These are phyloP conservation scores for Solanum hybrid DNA, from an alignment of 305 asterid genomes.

Conservation along the genomic window DNA sequence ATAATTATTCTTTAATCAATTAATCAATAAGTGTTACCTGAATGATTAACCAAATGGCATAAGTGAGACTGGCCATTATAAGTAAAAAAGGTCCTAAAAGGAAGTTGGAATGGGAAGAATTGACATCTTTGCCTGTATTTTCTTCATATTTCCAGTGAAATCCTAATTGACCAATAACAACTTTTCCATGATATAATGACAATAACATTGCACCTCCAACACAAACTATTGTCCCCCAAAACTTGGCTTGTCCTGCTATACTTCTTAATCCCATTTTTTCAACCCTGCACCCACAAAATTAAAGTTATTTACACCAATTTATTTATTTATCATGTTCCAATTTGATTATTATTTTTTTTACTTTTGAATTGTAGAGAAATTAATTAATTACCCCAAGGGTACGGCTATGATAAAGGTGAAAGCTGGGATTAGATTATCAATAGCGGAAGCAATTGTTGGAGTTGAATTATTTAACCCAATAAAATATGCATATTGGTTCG, in stretches of 20 bases:
- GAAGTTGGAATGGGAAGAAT: slow-evolving; percentile 25
- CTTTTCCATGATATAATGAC: slow-evolving; percentile 56
- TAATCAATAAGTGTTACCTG: slow-evolving; percentile 31
- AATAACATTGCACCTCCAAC: slow-evolving; percentile 73
- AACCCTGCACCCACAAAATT: slow-evolving; percentile 19
- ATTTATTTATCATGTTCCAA: background rate
- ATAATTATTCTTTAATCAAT: background rate
- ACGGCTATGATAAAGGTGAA: slow-evolving; percentile 65
- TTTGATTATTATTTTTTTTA: background rate
- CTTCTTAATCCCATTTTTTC: slow-evolving; percentile 49
- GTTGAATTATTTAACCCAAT: slow-evolving; percentile 70
- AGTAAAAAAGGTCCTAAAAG: slow-evolving; percentile 58
- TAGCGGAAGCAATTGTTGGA: slow-evolving; percentile 80
- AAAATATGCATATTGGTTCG: slow-evolving; percentile 66
- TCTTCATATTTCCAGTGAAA: slow-evolving; percentile 68
- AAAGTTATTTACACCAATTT: background rate
- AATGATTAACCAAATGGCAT: slow-evolving; percentile 71
- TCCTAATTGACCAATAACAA: slow-evolving; percentile 39
- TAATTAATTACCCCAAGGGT: slow-evolving; percentile 42
- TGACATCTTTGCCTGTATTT: slow-evolving; percentile 18
- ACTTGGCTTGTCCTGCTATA: slow-evolving; percentile 60
- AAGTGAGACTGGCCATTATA: slow-evolving; percentile 54
- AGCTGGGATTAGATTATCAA: slow-evolving; percentile 64
- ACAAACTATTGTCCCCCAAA: slow-evolving; percentile 51
- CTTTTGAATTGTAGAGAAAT: background rate